phyloP scores from a whole-genome alignment of 2,329 filamentous ascomycete genomes.

The Ascochyta clinopodiicola region DNA sequence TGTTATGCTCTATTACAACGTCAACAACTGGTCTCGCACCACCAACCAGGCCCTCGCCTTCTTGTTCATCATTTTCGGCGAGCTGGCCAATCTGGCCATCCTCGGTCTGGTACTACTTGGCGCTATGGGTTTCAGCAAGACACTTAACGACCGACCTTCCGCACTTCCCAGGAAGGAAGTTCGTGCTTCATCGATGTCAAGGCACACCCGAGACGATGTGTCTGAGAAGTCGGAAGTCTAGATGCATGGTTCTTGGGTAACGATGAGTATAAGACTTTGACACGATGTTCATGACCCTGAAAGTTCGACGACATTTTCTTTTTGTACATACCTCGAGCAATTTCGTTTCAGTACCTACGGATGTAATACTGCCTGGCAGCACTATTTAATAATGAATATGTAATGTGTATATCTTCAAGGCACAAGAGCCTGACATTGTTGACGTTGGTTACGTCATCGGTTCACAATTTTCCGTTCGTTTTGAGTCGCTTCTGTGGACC shows the following conservation, averaged over 20 bases:
- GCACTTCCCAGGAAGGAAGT: conserved; percentile 6
- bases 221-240: conserved; percentile 9
- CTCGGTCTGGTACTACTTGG: conserved; percentile 18
- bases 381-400: not conserved
- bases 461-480: too few species aligned
- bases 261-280: too few species aligned
- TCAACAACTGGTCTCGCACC: conserved; percentile 22
- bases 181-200: conserved; percentile 11
- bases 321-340: not conserved
- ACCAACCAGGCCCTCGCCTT: conserved; percentile 28
- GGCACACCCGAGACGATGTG: conserved; percentile 6
- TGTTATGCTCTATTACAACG: conserved; percentile 22
- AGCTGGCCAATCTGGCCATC: conserved; percentile 22
- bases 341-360: not conserved
- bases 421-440: too few species aligned
- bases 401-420: not conserved
- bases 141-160: conserved; percentile 4
- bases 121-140: conserved; percentile 25
- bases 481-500: too few species aligned
- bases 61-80: conserved; percentile 30
- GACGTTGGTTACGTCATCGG: too few species aligned
- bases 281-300: not conserved
- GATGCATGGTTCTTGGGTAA: not conserved
- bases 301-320: not conserved
- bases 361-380: not conserved